These are phyloP conservation scores for Eutypella sp. DNA, from an alignment of 2,329 filamentous ascomycete species.

Conservation along the genomic window DNA sequence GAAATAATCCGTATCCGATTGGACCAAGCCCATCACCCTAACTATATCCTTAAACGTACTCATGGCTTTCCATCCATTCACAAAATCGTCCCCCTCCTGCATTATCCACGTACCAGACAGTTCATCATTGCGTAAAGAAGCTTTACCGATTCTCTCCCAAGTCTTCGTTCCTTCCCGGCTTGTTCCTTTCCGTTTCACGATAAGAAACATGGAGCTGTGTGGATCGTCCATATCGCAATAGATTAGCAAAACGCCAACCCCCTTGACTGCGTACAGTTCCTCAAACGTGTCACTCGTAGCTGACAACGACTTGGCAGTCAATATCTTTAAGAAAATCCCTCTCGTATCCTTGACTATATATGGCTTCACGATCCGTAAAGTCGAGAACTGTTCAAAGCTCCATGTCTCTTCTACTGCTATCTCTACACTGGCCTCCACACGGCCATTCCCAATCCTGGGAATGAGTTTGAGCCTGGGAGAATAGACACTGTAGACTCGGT, in stretches of 20 bases:
- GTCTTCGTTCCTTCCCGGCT: background rate
- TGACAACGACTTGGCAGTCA: background rate
- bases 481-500: background rate
- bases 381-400: background rate
- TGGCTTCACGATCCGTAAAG: background rate
- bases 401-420: background rate
- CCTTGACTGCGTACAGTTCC: background rate
- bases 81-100: background rate
- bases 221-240: background rate
- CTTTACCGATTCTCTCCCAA: background rate
- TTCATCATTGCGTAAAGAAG: background rate
- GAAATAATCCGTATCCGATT: background rate
- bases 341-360: background rate
- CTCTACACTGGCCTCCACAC: background rate
- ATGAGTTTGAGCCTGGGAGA: background rate
- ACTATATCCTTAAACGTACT: background rate
- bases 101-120: background rate
- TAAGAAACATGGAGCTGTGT: background rate
- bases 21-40: background rate
- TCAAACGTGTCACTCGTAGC: background rate
- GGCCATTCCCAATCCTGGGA: background rate
- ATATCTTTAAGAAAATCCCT: too few relatives aligned
- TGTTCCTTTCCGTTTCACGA: background rate
- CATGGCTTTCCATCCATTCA: background rate
- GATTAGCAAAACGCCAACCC: background rate